Conservation (phyloP, 192 early-diverging fungal genomes). For the Endogone sp. region DNA sequence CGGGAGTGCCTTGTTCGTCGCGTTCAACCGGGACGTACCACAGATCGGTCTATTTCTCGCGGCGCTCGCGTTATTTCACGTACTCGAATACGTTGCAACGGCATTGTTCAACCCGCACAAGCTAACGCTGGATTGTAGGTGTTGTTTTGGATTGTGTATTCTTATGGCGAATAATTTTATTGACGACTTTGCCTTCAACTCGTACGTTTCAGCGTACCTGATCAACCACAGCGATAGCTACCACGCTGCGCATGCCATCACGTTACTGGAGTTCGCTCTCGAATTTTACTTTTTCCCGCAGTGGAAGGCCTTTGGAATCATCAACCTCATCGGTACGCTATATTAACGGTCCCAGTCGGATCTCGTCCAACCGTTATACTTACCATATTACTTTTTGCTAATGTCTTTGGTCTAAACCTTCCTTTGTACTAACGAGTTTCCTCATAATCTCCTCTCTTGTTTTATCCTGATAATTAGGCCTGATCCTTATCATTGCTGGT, state of each 20-base stretch:
- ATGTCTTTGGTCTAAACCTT: background rate
- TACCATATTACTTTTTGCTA: too few relatives aligned
- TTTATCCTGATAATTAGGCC: conserved; percentile 41
- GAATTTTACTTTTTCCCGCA: conserved; percentile 60
- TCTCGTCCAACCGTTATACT: too few relatives aligned
- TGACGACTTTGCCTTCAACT: background rate
- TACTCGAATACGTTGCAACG: conserved; percentile 82
- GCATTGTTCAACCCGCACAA: conserved; percentile 73
- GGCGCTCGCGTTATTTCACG: conserved; percentile 72
- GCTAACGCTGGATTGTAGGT: conserved; percentile 69
- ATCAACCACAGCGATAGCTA: conserved; percentile 72
- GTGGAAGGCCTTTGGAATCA: conserved; percentile 42
- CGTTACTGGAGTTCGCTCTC: conserved; percentile 66
- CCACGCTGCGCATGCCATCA: conserved; percentile 59
- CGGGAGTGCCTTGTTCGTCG: conserved; percentile 38
- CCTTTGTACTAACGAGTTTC: background rate
- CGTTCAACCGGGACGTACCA: conserved; percentile 28
- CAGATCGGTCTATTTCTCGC: conserved; percentile 66
- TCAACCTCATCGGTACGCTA: conserved; percentile 38
- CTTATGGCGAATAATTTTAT: background rate
- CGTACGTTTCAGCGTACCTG: conserved; percentile 55
- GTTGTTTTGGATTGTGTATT: background rate
- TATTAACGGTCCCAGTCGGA: too few relatives aligned
- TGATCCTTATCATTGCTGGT: conserved; percentile 57
- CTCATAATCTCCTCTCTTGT: background rate